phyloP scores from a whole-genome alignment of 1,139 yeast species.

The Debaryomyces sp. region DNA sequence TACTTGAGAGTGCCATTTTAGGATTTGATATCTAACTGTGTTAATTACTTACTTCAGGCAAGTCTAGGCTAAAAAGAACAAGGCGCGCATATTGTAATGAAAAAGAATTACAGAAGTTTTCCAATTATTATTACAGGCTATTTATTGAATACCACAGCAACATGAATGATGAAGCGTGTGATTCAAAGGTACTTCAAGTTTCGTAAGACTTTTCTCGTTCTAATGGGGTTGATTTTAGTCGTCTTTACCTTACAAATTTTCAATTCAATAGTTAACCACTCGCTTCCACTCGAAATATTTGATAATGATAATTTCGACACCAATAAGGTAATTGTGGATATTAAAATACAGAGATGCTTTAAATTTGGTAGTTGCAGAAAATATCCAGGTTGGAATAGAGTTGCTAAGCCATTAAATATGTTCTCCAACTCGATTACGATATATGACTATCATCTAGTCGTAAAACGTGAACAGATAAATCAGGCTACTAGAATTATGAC shows the following conservation, averaged over 20 bases:
- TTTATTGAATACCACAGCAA: not conserved
- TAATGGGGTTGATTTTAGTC: not conserved
- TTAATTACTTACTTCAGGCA: not conserved
- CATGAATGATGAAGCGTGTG: not conserved
- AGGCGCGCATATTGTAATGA: not conserved
- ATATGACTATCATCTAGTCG: constrained; percentile 7
- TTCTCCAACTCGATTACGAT: constrained; percentile 3
- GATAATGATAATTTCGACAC: not conserved
- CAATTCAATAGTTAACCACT: not conserved
- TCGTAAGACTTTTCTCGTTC: not conserved
- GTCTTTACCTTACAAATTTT: not conserved
- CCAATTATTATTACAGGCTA: not conserved
- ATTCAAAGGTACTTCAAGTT: not conserved
- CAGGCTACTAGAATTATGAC: constrained; percentile 7
- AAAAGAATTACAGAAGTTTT: not conserved
- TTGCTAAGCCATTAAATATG: constrained; percentile 7
- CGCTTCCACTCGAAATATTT: not conserved
- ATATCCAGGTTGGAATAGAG: constrained; percentile 8
- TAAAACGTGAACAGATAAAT: not conserved
- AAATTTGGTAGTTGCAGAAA: constrained; percentile 7
- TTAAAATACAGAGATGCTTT: constrained; percentile 10
- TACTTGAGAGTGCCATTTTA: not conserved
- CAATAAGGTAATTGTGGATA: constrained; percentile 9
- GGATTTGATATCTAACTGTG: not conserved
- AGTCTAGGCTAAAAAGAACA: not conserved